These are phyloP conservation scores for Rutstroemia sp. DNA, from an alignment of 2,329 filamentous ascomycete species.

Conservation along the genomic window DNA sequence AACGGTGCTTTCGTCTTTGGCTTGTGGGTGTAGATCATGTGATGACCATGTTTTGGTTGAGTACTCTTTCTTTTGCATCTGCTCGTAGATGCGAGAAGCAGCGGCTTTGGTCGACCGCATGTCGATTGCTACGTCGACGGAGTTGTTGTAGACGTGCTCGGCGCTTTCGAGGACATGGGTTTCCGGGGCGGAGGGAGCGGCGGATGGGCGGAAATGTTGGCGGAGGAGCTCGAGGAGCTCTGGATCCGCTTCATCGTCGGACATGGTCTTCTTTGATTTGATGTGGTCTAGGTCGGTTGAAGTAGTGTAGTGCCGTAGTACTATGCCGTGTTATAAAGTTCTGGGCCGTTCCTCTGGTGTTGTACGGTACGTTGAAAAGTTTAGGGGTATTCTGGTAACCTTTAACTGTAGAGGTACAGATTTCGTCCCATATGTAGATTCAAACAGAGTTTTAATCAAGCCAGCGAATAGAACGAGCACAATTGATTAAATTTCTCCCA, in stretches of 20 bases:
- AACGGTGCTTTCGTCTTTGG: slow-evolving; percentile 70
- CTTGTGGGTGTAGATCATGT: slow-evolving; percentile 83
- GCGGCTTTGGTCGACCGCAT: slow-evolving; percentile 77
- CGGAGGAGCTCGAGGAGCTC: slow-evolving; percentile 83
- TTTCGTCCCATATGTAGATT: background rate
- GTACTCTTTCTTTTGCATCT: slow-evolving; percentile 80
- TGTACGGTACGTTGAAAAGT: background rate
- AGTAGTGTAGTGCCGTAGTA: background rate
- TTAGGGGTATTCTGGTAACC: background rate
- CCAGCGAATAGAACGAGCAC: background rate
- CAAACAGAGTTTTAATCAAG: background rate
- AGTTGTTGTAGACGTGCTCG: slow-evolving; percentile 83
- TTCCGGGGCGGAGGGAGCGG: slow-evolving; percentile 53
- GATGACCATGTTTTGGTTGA: slow-evolving; percentile 80
- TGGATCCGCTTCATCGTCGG: slow-evolving; percentile 83
- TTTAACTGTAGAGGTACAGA: background rate
- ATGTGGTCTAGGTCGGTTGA: too few species aligned
- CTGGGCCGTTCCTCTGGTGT: background rate
- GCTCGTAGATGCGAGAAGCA: slow-evolving; percentile 66
- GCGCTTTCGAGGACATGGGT: slow-evolving; percentile 78
- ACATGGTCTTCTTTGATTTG: slow-evolving; percentile 47
- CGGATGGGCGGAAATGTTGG: slow-evolving; percentile 61
- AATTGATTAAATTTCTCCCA: background rate
- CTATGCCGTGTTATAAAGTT: background rate
- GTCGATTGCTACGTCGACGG: slow-evolving; percentile 85